phyloP scores from a whole-genome alignment of 2,329 filamentous ascomycete genomes.

The Harringtonia lauricola region DNA sequence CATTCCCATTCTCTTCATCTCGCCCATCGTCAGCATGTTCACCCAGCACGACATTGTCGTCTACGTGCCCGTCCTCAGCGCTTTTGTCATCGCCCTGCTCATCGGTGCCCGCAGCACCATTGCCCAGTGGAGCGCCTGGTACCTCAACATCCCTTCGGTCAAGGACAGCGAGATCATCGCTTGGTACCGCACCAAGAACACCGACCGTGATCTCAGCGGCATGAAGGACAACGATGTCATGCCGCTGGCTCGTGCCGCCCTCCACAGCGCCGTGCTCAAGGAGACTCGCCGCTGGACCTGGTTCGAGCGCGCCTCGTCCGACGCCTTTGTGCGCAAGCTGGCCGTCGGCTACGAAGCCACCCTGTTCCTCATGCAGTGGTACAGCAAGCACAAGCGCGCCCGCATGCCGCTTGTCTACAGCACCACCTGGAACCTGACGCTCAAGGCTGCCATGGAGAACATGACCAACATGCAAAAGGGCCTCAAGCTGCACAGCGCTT shows the following conservation, averaged over 20 bases:
- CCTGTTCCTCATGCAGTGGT: constrained; percentile 23
- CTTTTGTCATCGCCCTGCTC: constrained; percentile 36
- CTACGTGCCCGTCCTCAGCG: constrained; percentile 36
- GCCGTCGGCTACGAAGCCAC: constrained; percentile 29
- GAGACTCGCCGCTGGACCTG: constrained; percentile 25
- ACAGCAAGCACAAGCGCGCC: constrained; percentile 27
- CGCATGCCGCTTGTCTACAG: constrained; percentile 19
- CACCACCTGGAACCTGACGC: constrained; percentile 20
- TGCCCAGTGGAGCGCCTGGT: constrained; percentile 34
- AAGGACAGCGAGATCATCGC: constrained; percentile 32
- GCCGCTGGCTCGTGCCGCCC: constrained; percentile 13
- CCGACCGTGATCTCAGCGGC: constrained; percentile 21
- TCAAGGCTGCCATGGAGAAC: constrained; percentile 19
- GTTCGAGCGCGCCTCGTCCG: constrained; percentile 16
- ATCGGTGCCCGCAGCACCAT: constrained; percentile 23
- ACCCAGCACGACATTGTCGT: constrained; percentile 34
- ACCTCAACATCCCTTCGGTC: constrained; percentile 36
- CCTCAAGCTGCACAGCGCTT: constrained; percentile 19
- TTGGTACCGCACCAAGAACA: constrained; percentile 22
- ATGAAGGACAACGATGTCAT: constrained; percentile 27
- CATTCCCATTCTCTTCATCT: constrained; percentile 37
- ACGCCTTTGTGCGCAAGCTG: constrained; percentile 35
- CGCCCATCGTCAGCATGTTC: constrained; percentile 39
- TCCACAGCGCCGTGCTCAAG: constrained; percentile 17
- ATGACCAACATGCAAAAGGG: constrained; percentile 19